Base-by-base conservation (phyloP, 768 basidiomycete species). In the Leccinum imitatum region DNA sequence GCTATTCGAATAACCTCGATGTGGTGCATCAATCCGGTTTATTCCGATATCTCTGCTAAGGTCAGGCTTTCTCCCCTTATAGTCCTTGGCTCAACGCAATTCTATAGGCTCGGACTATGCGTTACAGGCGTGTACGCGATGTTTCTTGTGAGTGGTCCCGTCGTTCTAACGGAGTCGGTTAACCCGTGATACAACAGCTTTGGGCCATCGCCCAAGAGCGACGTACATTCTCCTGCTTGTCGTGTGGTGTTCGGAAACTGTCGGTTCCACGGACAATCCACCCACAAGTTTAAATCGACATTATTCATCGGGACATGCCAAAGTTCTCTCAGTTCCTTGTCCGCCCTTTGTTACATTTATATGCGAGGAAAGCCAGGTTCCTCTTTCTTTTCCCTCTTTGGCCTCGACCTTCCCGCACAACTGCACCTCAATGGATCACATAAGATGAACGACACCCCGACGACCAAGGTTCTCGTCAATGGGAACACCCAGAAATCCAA, bases 191-290 rank as follows among this genome's bases (percentile, higher is more conserved):
- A 25, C 57, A 44, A 8, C 64, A 93, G 92, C 73, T 93, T 53
- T 93, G 93, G 93, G 94, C 91, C 11, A 84, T 95, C 48, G 91
- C 93, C 11, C 97, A 99, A 78, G 97, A 98, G 78, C 82, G 95
- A 75, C 73, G 95, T 97, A 74, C 67, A 85, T 13, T 75, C 54
- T 7, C 31, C 25, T 9, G 1, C 37, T 27, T 19, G 37, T 35
- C 48, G 5, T 53, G 35, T 19, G 11, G 21, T 23, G 8, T n/a
- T 35, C 56, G 30, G 25, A 47, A 50, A n/a, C 54, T 63, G 39
- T 91, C 93, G 27, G 91, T 91, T 30, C 91, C 93, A 15, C 64
- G 86, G 85, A 41, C 73, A 73, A 33, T 78, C 81, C 6, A 79
- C 84, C 13, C 82, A 86, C 67, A 90, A 87, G 75, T 97, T 95